Base-by-base conservation (phyloP, 768 basidiomycete genomes). In the Lepiota brunneoincarnata region DNA sequence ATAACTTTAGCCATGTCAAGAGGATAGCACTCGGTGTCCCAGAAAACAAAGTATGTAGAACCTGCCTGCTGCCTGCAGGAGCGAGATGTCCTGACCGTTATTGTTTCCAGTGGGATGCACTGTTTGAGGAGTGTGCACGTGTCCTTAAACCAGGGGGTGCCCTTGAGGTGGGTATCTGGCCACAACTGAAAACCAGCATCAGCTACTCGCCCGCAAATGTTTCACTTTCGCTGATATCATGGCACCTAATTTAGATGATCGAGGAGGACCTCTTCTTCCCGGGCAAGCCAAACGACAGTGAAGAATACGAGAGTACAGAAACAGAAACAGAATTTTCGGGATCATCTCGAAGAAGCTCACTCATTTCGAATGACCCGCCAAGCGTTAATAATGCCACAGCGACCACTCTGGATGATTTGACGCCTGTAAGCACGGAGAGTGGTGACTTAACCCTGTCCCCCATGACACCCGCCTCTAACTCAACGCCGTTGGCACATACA, bases 191-290 rank as follows among this genome's bases (percentile, higher is more conserved):
- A 28, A 28, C 26, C 26, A 4, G 26, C 4, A 28, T 28, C 26
- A 28, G 26, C 26, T 7, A 28, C 26, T 28, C 26, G 26, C 26
- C 3, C 26, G 2, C 31, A 10, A 31, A 31, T n/a, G n/a, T 49
- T 53, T 17, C 2, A 31, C 38, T 37, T 18, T 14, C 17, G n/a
- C 6, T 17, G 23, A 42, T 46, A 6, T 46, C 23, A 20, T n/a
- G n/a, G n/a, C 12, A 2, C 6, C 34, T n/a, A n/a, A 44, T 34
- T 1, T 31, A 87, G 84, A 75, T 89, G 68, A 71, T 87, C 45
- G 89, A 91, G 64, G 87, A 89, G 66, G 87, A 91, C 57, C 65
- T 91, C 2, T 83, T 79, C 62, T 89, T 89, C 61, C 88, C 87
- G 1, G 86, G 87, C 11, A 76, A 72, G 57, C 56, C 64, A 2